A percentile compares a stretch with the other conserved stretches of the same genome.
Evolutionary conservation across 257 asterid genomes (phyloP).

Genomic region (Solanum chaucha): DNA sequence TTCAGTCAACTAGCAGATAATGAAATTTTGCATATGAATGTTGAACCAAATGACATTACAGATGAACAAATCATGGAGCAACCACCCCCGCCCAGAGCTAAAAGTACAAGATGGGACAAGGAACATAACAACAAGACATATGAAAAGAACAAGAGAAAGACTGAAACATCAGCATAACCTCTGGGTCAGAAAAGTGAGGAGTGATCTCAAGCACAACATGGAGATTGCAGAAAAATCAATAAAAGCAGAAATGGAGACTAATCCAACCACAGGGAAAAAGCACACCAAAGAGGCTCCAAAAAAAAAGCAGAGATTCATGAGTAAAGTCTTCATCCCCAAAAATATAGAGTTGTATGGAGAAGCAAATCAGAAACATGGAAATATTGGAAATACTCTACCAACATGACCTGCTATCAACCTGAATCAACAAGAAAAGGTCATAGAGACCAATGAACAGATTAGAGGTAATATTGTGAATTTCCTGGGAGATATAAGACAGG

Average conservation of each 20-base stretch:
- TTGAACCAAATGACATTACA: not conserved
- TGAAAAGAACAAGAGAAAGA: not conserved
- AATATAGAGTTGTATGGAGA: not conserved
- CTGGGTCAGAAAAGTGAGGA: not conserved
- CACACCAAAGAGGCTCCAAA: not conserved
- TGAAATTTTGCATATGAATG: not conserved
- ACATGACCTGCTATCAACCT: not conserved
- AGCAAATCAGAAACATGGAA: not conserved
- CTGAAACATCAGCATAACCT: not conserved
- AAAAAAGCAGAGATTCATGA: not conserved
- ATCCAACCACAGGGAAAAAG: not conserved
- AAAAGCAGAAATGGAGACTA: not conserved
- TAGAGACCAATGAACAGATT: not conserved
- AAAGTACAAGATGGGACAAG: not conserved
- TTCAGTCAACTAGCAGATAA: not conserved
- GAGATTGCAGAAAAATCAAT: no score
- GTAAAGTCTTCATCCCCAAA: not conserved
- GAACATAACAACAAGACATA: not conserved
- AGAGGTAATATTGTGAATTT: not conserved
- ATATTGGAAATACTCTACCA: not conserved
- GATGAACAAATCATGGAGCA: not conserved
- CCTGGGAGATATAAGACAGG: not conserved
- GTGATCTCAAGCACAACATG: not conserved
- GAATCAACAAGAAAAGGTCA: not conserved
- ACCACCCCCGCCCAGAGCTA: not conserved